Evolutionary conservation across 306 rosid genomes (phyloP).

Genomic region (Clitoria ternatea): DNA sequence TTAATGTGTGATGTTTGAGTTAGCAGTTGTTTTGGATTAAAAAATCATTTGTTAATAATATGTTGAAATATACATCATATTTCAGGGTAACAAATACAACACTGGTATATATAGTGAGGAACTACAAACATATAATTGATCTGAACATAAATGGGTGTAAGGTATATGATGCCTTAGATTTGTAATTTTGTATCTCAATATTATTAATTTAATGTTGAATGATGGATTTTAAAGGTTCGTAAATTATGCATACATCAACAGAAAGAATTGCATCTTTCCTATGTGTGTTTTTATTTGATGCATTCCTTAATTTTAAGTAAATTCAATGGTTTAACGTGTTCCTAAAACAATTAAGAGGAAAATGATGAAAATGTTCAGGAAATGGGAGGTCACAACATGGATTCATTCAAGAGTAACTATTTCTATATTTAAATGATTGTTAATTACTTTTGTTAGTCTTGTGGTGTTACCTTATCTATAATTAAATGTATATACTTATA

Average conservation of each 20-base stretch:
- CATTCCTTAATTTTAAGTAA: slow-evolving; percentile 20
- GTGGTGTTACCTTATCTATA: background rate
- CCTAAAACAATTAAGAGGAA: background rate
- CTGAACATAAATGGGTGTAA: slow-evolving; percentile 87
- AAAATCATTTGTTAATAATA: background rate
- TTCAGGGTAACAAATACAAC: slow-evolving; percentile 68
- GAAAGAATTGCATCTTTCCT: background rate
- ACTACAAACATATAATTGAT: slow-evolving; percentile 57
- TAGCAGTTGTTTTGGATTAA: slow-evolving; percentile 3
- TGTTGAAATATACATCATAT: slow-evolving; percentile 21
- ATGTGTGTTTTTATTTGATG: slow-evolving; percentile 10
- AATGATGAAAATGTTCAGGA: background rate
- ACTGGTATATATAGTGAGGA: slow-evolving; percentile 41
- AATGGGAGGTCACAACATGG: background rate
- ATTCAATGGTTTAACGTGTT: background rate
- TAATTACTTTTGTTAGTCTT: background rate
- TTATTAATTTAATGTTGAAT: background rate
- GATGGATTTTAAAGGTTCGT: background rate
- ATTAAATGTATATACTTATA: background rate
- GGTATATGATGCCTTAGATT: slow-evolving; percentile 44
- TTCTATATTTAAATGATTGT: background rate
- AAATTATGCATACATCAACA: background rate
- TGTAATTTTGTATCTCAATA: background rate
- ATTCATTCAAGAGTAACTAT: background rate
- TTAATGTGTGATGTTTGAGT: background rate